Base-by-base conservation (phyloP, 768 basidiomycete species). In the Xerocomellus intermedius region DNA sequence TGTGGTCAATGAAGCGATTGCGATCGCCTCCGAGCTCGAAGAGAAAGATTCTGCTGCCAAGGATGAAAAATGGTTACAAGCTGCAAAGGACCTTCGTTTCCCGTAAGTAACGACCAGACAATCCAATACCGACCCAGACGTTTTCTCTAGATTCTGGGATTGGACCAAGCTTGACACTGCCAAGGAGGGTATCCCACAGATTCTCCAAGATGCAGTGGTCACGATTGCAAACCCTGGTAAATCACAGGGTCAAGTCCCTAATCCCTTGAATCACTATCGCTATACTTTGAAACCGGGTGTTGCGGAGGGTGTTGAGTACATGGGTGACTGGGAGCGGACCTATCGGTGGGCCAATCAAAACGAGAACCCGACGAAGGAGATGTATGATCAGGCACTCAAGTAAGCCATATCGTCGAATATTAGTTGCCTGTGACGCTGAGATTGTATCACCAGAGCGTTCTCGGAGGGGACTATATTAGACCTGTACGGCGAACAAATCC, bases 201-300 rank as follows among this genome's bases (percentile, higher is more conserved):
- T 61, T 21, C 26, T 28, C 12, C 60, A 58, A 24, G 24, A 52
- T 2, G 1, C 47, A 14, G 12, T 1, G 1, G 22, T 62, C 5
- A 1, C 8, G 10, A 53, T 61, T 9, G 19, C 5, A 2, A 43
- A 37, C 8, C 55, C 55, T 8, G 44, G 48, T 3, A 51, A 51
- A 35, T 30, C 42, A 8, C 8, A 7, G 2, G 2, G 2, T 5
- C 16, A 5, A n/a, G 44, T 58, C 26, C 12, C 28, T 2, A 61
- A 61, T 30, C 60, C 60, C 5, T 54, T 61, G 48, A 58, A 58
- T 37, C 61, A 63, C 21, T 61, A 61, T n/a, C 17, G 14, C 8
- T 61, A 8, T 21, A 13, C 54, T 21, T 3, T 2, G n/a, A 46
- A 22, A 5, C 61, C 60, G 22, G 60, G 60, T 19, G 0, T 0